A percentile compares a stretch with the other conserved stretches of the same genome.
phyloP scores from a whole-genome alignment of 2,329 filamentous ascomycete species.

The Chalaropsis ovoidea region DNA sequence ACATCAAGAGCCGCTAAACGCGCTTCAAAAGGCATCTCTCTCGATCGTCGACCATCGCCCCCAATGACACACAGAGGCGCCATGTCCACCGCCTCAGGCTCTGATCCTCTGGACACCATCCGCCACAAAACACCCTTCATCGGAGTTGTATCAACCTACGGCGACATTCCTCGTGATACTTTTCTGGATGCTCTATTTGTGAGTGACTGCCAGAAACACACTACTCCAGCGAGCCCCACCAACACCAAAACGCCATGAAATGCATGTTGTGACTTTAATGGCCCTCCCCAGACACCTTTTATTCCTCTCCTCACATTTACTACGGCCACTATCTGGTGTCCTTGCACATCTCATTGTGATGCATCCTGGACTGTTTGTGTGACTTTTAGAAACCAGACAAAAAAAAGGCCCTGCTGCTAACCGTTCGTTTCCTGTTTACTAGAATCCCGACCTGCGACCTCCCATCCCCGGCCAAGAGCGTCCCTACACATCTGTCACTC shows the following conservation, averaged over 20 bases:
- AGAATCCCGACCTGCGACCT: constrained; percentile 17
- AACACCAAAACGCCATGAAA: too few species aligned
- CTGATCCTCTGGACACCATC: constrained; percentile 16
- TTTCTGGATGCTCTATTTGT: constrained; percentile 24
- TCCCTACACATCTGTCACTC: constrained; percentile 20
- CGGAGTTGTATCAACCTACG: constrained; percentile 24
- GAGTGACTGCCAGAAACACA: background rate
- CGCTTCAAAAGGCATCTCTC: constrained; percentile 14
- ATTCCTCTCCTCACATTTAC: too few species aligned
- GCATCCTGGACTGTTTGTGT: background rate
- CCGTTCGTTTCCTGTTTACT: background rate
- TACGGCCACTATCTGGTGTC: too few species aligned
- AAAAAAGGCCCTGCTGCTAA: background rate
- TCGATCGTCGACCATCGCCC: constrained; percentile 18
- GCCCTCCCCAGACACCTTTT: too few species aligned
- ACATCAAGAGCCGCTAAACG: constrained; percentile 18
- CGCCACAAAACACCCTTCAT: constrained; percentile 22
- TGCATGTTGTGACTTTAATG: too few species aligned
- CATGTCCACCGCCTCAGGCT: background rate
- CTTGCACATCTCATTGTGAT: too few species aligned
- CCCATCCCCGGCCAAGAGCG: constrained; percentile 5
- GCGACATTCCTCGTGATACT: constrained; percentile 16
- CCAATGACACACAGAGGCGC: background rate
- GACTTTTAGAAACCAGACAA: background rate
- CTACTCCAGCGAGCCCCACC: too few species aligned